Evolutionary conservation across 2,329 filamentous ascomycete genomes (phyloP).

Genomic region (Diatrype stigma): DNA sequence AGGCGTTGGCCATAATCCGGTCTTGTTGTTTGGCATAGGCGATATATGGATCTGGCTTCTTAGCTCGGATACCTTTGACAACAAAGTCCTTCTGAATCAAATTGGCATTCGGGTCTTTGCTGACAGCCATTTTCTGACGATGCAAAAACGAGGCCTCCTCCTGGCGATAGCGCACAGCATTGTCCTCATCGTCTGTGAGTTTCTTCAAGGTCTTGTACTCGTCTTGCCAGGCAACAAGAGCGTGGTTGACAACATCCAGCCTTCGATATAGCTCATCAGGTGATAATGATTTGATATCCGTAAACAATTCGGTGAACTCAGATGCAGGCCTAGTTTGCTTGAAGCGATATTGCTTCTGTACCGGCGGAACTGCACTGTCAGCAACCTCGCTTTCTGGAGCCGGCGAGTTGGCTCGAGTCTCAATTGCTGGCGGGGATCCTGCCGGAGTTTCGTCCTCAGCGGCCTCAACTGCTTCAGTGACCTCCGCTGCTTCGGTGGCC

Average conservation of each 20-base stretch:
- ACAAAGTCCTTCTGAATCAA: conserved; percentile 48
- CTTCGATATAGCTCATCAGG: conserved; percentile 41
- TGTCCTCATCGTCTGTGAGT: conserved; percentile 54
- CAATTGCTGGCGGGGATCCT: conserved; percentile 16
- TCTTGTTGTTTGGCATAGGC: conserved; percentile 47
- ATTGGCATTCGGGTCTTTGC: conserved; percentile 39
- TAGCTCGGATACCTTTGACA: conserved; percentile 49
- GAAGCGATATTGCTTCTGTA: conserved; percentile 38
- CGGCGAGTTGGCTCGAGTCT: conserved; percentile 34
- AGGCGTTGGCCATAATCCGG: conserved; percentile 54
- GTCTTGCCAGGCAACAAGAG: conserved; percentile 47
- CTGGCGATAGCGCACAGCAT: conserved; percentile 45
- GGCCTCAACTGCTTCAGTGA: conserved; percentile 19
- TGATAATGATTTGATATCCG: conserved; percentile 46
- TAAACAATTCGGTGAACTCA: conserved; percentile 44
- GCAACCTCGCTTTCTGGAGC: conserved; percentile 22
- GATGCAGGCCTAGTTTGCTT: conserved; percentile 47
- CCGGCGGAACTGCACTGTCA: conserved; percentile 3
- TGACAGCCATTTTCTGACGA: conserved; percentile 38
- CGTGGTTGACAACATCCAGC: conserved; percentile 40
- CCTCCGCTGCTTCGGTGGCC: no score
- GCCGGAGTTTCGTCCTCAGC: conserved; percentile 29
- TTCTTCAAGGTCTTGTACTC: conserved; percentile 50
- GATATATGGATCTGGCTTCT: conserved; percentile 37
- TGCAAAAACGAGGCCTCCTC: conserved; percentile 37